Base-by-base conservation (phyloP, 106 monocot genomes). In the Apostasia shenzhenica region DNA sequence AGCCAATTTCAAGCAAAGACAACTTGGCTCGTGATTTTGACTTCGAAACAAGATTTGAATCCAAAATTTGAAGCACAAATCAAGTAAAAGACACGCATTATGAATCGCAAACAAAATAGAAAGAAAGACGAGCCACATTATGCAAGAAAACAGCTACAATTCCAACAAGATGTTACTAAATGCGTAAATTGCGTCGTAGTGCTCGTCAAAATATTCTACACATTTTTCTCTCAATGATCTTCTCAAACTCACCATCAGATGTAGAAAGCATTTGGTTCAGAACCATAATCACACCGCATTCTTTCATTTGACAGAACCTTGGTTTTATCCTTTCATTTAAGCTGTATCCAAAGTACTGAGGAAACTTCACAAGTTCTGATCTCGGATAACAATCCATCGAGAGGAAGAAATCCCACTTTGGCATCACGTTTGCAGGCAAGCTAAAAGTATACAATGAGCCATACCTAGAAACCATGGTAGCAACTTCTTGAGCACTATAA, bases 341-440 rank as follows among this genome's bases (percentile, higher is more conserved):
- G 49, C 85, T 86, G 57, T 99, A 93, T 0, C 92, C 86, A 74
- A 93, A 99, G 65, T 87, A 99, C 7, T 99, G 92, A 41, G 97
- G 97, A 56, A 99, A 99, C 66, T 99, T 92, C 11, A 92, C 79
- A 14, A 99, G 85, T 75, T 99, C 97, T 3, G 80, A 79, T 48
- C 63, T 70, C 5, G 92, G 87, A 48, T 92, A 99, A 26, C 26
- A 26, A 6, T 75, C 87, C 87, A 82, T 89, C 3, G 81, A 83
- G 44, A 85, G 59, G 73, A 99, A 99, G 61, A 68, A 99, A n/a
- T 90, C 69, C 89, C 92, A 99, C 67, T 99, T 99, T 1, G 97
- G 97, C n/a, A 61, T 67, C 76, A 99, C 40, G 56, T 99, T 99
- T 5, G 76, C 83, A 46, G 57, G 46, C 79, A 99, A 81, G 55